These are phyloP conservation scores for Epichloe amarillans DNA, from an alignment of 2,329 filamentous ascomycete species.

Conservation along the genomic window DNA sequence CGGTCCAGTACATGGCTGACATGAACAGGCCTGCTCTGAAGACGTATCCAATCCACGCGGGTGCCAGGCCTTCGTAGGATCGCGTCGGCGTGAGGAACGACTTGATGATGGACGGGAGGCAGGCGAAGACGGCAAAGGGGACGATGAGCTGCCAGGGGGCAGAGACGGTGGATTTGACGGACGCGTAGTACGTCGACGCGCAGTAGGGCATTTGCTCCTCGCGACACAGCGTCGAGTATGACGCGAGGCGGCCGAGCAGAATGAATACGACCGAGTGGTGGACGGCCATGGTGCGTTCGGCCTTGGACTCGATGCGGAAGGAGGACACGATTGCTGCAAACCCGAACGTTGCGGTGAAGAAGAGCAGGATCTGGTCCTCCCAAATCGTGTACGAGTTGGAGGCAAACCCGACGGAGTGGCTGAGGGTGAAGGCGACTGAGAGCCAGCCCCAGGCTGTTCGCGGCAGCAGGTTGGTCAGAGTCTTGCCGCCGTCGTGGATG, in stretches of 20 bases:
- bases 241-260: slow-evolving; percentile 63
- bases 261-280: slow-evolving; percentile 81
- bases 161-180: slow-evolving; percentile 80
- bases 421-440: slow-evolving; percentile 64
- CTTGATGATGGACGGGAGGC: slow-evolving; percentile 62
- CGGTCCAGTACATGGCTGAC: slow-evolving; percentile 70
- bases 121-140: slow-evolving; percentile 58
- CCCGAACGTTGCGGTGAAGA: slow-evolving; percentile 83
- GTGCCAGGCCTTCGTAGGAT: slow-evolving; percentile 78
- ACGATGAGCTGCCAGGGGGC: slow-evolving; percentile 79
- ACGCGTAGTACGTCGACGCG: slow-evolving; percentile 89
- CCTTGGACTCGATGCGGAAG: slow-evolving; percentile 52
- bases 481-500: slow-evolving; percentile 30
- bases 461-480: slow-evolving; percentile 45
- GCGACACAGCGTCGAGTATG: slow-evolving; percentile 81
- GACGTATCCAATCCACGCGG: slow-evolving; percentile 69
- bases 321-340: slow-evolving; percentile 61
- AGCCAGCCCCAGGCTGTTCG: slow-evolving; percentile 82
- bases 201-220: slow-evolving; percentile 99
- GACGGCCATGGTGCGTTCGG: slow-evolving; percentile 61
- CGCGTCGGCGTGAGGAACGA: slow-evolving; percentile 70
- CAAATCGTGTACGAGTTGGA: slow-evolving; percentile 98
- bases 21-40: slow-evolving; percentile 66
- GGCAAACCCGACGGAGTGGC: slow-evolving; percentile 85
- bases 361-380: slow-evolving; percentile 90